Base-by-base conservation (phyloP, 495 filamentous ascomycete genomes). In the Ascobolus immersus region DNA sequence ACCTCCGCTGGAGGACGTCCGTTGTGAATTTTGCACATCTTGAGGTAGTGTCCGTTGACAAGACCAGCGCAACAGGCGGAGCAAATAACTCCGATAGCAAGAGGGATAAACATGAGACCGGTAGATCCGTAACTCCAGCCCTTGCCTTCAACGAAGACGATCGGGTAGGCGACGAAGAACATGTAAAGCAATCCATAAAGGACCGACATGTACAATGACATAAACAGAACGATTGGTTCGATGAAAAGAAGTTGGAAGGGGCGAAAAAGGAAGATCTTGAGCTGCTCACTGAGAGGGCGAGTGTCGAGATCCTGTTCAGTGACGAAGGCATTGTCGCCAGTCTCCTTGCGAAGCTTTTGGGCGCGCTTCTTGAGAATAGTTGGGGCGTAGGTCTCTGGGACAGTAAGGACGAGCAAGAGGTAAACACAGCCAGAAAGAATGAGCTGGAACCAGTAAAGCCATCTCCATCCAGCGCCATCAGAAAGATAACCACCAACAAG, bases 371-470 rank as follows among this genome's bases (percentile, higher is more conserved):
- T 61, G 14, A 84, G 61, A 32, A 84, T 59, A 0, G 65, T 71
- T 0, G 77, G 75, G 0, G 74, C 67, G 42, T 78, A 81, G 0
- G 77, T 84, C 49, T 81, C 77, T 11, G 74, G 73, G 3, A 81
- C 71, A 19, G 73, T 80, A 53, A 84, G 76, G 11, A 68, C 71
- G 49, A 82, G 74, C 32, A 76, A 39, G 15, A 70, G 39, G 62
- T 70, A 81, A 29, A 70, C 59, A 30, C 69, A 50, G 25, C 62
- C 66, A 30, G 69, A 45, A 21, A 79, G 39, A 39, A 84, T 84
- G 12, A 80, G 52, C 35, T 77, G 73, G 36, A 82, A 58, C 75
- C 75, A 82, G 57, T 81, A 84, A 2, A 84, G 58, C 77, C 77
- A 89, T 37, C 73, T 57, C 78, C 78, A 89, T 33, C 71, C 73